Percentiles rank a stretch among this genome's conserved stretches.
Evolutionary conservation across 2,329 filamentous ascomycete genomes (phyloP).

Genomic region (Cercospora beticola): DNA sequence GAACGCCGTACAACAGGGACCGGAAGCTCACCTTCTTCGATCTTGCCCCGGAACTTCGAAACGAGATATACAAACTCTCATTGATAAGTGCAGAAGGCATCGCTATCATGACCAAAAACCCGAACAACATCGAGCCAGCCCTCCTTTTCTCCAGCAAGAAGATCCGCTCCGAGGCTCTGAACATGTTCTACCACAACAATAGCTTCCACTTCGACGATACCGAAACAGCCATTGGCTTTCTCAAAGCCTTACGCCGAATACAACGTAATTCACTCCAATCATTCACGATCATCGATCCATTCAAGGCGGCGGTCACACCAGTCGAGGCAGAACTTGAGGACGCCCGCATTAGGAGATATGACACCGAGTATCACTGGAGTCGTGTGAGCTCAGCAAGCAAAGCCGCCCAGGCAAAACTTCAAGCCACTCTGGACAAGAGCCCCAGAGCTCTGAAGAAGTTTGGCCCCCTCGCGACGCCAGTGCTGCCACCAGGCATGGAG

Average conservation of each 20-base stretch:
- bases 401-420: neutral
- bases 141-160: slow-evolving; percentile 4
- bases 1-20: neutral
- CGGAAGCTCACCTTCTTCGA: slow-evolving; percentile 2
- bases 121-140: neutral
- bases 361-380: neutral
- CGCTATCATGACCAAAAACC: neutral
- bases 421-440: neutral
- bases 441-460: neutral
- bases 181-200: slow-evolving; percentile 5
- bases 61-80: slow-evolving; percentile 17
- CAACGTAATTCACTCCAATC: neutral
- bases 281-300: slow-evolving; percentile 1
- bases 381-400: neutral
- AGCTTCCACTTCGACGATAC: slow-evolving; percentile 3
- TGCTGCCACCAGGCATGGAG: neutral
- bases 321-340: neutral
- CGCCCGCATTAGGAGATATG: neutral
- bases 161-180: neutral
- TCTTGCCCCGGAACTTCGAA: slow-evolving; percentile 19
- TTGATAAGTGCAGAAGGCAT: neutral
- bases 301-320: neutral
- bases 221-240: slow-evolving; percentile 1
- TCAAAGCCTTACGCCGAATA: neutral
- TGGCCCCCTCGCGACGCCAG: neutral